phyloP scores from a whole-genome alignment of 2,329 filamentous ascomycete species.

The Rutstroemia sp. region DNA sequence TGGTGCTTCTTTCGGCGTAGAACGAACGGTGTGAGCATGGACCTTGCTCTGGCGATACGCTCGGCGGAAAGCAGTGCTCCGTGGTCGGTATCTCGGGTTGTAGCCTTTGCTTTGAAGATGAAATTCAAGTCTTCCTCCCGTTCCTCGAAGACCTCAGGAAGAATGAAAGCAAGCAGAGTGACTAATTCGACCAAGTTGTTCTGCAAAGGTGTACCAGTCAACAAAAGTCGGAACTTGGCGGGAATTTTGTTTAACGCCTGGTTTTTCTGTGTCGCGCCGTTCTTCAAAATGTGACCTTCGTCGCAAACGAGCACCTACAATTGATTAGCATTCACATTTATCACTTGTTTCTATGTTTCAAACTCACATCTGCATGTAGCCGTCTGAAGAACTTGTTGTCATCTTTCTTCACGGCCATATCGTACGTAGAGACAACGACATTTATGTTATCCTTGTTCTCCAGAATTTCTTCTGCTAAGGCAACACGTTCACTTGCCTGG shows the following conservation, averaged over 20 bases:
- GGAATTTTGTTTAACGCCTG: slow-evolving; percentile 69
- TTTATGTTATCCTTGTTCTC: slow-evolving; percentile 60
- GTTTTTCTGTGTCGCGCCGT: slow-evolving; percentile 75
- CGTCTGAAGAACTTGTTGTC: slow-evolving; percentile 58
- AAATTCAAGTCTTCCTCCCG: slow-evolving; percentile 72
- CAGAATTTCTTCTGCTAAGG: slow-evolving; percentile 59
- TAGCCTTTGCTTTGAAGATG: slow-evolving; percentile 89
- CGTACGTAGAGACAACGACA: slow-evolving; percentile 66
- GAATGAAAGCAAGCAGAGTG: slow-evolving; percentile 86
- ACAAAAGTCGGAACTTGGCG: slow-evolving; percentile 75
- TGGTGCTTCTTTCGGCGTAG: slow-evolving; percentile 89
- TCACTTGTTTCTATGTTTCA: background rate
- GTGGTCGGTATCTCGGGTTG: slow-evolving; percentile 70
- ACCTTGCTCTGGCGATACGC: slow-evolving; percentile 77
- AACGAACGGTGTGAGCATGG: slow-evolving; percentile 93
- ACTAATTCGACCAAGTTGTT: slow-evolving; percentile 93
- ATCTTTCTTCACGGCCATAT: slow-evolving; percentile 48
- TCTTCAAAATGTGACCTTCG: slow-evolving; percentile 91
- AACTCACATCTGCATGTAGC: slow-evolving; percentile 42
- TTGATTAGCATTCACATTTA: slow-evolving; percentile 11
- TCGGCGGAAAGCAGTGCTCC: slow-evolving; percentile 80
- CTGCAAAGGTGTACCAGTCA: slow-evolving; percentile 86
- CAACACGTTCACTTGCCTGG: slow-evolving; percentile 55
- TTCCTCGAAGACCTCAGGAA: slow-evolving; percentile 73
- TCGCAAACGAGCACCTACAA: slow-evolving; percentile 60